Evolutionary conservation across 768 basidiomycete genomes (phyloP).

Genomic region (Hebeloma cylindrosporum): DNA sequence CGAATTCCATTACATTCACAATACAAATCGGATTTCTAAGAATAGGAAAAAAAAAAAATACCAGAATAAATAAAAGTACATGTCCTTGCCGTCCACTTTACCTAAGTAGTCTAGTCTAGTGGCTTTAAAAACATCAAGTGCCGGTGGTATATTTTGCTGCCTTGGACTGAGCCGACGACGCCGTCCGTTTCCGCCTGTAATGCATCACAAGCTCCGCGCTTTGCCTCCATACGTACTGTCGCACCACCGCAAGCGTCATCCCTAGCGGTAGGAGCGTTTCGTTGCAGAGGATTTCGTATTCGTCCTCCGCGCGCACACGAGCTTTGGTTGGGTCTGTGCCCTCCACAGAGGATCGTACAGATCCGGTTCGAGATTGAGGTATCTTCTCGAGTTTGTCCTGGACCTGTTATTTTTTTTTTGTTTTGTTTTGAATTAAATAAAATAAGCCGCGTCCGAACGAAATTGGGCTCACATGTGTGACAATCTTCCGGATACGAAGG

Average conservation of each 20-base stretch:
- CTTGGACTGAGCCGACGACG: too few species aligned
- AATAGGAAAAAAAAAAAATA: too few species aligned
- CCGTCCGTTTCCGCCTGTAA: constrained; percentile 53
- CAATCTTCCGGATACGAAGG: constrained; percentile 82
- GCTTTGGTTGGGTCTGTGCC: constrained; percentile 21
- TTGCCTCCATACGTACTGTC: constrained; percentile 88
- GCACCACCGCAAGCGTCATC: constrained; percentile 89
- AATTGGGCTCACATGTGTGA: constrained; percentile 78
- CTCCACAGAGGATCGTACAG: constrained; percentile 40
- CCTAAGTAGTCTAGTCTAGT: too few species aligned
- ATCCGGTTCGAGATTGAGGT: constrained; percentile 30
- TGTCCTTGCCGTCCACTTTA: too few species aligned
- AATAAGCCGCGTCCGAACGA: constrained; percentile 1
- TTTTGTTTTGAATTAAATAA: not conserved
- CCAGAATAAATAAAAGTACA: too few species aligned
- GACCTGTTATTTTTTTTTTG: constrained; percentile 47
- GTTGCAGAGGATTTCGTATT: constrained; percentile 88
- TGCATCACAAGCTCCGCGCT: constrained; percentile 71
- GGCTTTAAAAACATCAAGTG: too few species aligned
- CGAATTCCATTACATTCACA: too few species aligned
- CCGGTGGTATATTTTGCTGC: too few species aligned
- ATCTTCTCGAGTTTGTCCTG: constrained; percentile 79
- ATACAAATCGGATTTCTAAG: too few species aligned
- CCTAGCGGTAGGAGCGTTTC: constrained; percentile 78
- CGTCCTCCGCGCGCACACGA: constrained; percentile 53